Base-by-base conservation (phyloP, 768 basidiomycete species). In the Phylloporus rhodoxanthus region DNA sequence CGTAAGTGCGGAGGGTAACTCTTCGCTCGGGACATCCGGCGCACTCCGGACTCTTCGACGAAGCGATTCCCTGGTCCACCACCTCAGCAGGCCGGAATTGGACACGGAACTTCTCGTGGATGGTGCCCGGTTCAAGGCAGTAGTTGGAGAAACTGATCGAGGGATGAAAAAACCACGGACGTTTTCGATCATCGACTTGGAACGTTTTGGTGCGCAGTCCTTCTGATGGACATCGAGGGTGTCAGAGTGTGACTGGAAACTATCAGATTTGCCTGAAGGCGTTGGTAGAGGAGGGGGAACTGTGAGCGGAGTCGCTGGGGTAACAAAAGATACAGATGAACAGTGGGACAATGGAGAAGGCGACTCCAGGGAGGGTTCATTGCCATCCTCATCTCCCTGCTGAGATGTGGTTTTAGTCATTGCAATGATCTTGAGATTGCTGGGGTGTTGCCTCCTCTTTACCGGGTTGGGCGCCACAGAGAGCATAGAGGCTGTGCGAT, bases 131-230 rank as follows among this genome's bases (percentile, higher is more conserved):
- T 56, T 59, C 53, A 70, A 51, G 5, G 66, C 55, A 29, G 66
- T 54, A 39, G 67, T 58, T 5, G 78, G 71, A 14, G 78, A 74
- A 13, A 60, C 50, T 5, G 78, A 65, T 1, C 75, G 77, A 44
- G 78, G 70, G 23, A 71, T 66, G 57, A 87, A 84, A 45, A 87
- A 70, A 17, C 72, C 79, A 56, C 74, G 77, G 48, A 86, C 78
- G 56, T 80, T 83, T 54, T 76, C 79, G 41, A 81, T 77, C 65
- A 87, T 73, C 13, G 80, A 82, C 23, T 75, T 70, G 43, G 73
- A 67, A 36, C 75, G 70, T 53, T 74, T 75, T 10, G 74, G 75
- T 21, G 54, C 57, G 43, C 48, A 66, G 40, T 55, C 56, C n/a
- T 56, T 57, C 37, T 44, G 61, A 42, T 43, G 56, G 23, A 50